phyloP scores from a whole-genome alignment of 2,329 filamentous ascomycete species.

The Fusarium pseudocircinatum region DNA sequence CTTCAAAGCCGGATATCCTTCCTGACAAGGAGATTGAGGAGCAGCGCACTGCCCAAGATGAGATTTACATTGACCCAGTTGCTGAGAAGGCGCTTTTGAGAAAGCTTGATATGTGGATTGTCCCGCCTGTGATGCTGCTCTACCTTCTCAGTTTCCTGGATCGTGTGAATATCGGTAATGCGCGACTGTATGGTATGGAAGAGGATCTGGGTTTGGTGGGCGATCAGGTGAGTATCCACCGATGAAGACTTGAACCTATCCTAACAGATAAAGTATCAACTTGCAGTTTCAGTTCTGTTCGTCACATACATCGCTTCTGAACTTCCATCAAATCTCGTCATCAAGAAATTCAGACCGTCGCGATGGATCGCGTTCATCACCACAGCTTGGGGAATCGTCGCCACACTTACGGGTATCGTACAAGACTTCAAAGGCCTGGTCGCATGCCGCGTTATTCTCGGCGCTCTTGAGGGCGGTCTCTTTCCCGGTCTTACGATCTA shows the following conservation, averaged over 20 bases:
- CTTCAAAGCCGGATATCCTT: slow-evolving; percentile 18
- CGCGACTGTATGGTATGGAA: slow-evolving; percentile 70
- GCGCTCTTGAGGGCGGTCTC: slow-evolving; percentile 57
- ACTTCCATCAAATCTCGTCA: slow-evolving; percentile 55
- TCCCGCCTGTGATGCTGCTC: slow-evolving; percentile 69
- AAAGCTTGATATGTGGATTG: slow-evolving; percentile 70
- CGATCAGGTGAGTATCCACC: slow-evolving; percentile 40
- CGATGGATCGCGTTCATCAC: slow-evolving; percentile 42
- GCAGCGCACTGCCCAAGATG: slow-evolving; percentile 19
- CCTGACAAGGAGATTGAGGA: slow-evolving; percentile 37
- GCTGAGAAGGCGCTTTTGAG: slow-evolving; percentile 54
- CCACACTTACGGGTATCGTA: slow-evolving; percentile 58
- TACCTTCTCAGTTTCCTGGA: slow-evolving; percentile 59
- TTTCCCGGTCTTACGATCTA: slow-evolving; percentile 52
- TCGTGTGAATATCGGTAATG: slow-evolving; percentile 62
- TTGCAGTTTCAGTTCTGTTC: slow-evolving; percentile 46
- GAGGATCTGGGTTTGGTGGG: slow-evolving; percentile 66
- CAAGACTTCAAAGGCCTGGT: slow-evolving; percentile 47
- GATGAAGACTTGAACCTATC: rapidly evolving
- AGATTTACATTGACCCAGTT: slow-evolving; percentile 44
- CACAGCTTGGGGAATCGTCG: slow-evolving; percentile 55
- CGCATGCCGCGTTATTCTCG: slow-evolving; percentile 56
- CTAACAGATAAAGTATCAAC: slow-evolving; percentile 59
- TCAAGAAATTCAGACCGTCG: slow-evolving; percentile 51
- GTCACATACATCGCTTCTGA: slow-evolving; percentile 52